Percentiles rank a stretch among this genome's conserved stretches.
Conservation (phyloP, 1,284 basidiomycete genomes). For the Sanghuangporus sanghuang region DNA sequence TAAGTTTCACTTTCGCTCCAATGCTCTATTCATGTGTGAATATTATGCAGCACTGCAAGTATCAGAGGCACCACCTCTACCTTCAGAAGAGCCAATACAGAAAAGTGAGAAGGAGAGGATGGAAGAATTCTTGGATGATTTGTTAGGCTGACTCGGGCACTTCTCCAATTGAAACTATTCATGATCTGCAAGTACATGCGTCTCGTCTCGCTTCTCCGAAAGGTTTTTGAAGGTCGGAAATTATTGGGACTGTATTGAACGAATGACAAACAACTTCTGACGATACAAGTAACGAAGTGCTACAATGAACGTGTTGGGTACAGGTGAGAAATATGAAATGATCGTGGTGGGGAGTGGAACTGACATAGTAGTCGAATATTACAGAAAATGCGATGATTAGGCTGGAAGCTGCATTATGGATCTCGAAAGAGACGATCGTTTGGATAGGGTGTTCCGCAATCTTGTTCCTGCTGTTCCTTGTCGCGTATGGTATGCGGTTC, state of each 20-base stretch:
- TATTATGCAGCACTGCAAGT: constrained; percentile 15
- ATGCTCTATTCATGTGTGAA: neutral
- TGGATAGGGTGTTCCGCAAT: no score
- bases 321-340: neutral
- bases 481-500: no score
- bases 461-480: no score
- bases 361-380: neutral
- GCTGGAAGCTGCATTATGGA: no score
- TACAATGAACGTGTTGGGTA: neutral
- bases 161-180: neutral
- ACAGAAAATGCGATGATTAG: neutral
- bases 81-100: constrained; percentile 25
- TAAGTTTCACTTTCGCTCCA: neutral
- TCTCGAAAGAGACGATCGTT: no score
- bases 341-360: neutral
- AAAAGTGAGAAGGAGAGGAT: constrained; percentile 54
- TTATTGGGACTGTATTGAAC: neutral
- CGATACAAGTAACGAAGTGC: neutral
- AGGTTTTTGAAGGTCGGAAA: neutral
- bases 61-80: constrained; percentile 55
- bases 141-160: constrained; percentile 26
- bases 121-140: constrained; percentile 71
- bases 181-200: no score
- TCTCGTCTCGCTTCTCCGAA: no score
- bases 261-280: neutral